Conservation (phyloP, 768 basidiomycete species). For the Collybiopsis confluens region DNA sequence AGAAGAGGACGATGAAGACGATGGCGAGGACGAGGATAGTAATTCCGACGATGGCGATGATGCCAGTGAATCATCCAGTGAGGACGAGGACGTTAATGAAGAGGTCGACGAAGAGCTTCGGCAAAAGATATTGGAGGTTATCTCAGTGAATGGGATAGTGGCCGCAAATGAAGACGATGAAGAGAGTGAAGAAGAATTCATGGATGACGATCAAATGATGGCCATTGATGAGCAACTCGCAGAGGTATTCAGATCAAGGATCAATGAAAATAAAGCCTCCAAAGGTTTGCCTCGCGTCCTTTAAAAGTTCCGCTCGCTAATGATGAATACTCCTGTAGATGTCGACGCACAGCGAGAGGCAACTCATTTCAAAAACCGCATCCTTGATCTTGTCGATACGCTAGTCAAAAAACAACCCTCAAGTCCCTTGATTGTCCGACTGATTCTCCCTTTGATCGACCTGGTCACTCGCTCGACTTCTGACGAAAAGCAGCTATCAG, state of each 20-base stretch:
- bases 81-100: slow-evolving; percentile 36
- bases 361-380: slow-evolving; percentile 93
- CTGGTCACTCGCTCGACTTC: slow-evolving; percentile 60
- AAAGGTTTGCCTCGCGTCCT: slow-evolving; percentile 47
- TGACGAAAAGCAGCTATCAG: slow-evolving; percentile 85
- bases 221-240: slow-evolving; percentile 91
- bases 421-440: slow-evolving; percentile 61
- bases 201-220: slow-evolving; percentile 99
- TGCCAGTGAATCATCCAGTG: slow-evolving; percentile 22
- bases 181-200: slow-evolving; percentile 54
- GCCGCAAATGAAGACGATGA: slow-evolving; percentile 50
- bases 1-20: slow-evolving; percentile 41
- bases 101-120: slow-evolving; percentile 62
- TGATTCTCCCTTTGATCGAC: slow-evolving; percentile 75
- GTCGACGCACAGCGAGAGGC: slow-evolving; percentile 80
- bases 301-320: slow-evolving; percentile 1
- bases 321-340: slow-evolving; percentile 28
- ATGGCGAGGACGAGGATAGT: slow-evolving; percentile 32
- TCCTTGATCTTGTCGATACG: slow-evolving; percentile 90
- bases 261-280: slow-evolving; percentile 52
- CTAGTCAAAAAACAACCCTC: slow-evolving; percentile 75
- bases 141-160: slow-evolving; percentile 55
- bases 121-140: slow-evolving; percentile 59
- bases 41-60: slow-evolving; percentile 30
- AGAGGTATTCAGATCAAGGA: slow-evolving; percentile 72